phyloP scores from a whole-genome alignment of 2,329 filamentous ascomycete species.

The Cyphellophora attinorum region DNA sequence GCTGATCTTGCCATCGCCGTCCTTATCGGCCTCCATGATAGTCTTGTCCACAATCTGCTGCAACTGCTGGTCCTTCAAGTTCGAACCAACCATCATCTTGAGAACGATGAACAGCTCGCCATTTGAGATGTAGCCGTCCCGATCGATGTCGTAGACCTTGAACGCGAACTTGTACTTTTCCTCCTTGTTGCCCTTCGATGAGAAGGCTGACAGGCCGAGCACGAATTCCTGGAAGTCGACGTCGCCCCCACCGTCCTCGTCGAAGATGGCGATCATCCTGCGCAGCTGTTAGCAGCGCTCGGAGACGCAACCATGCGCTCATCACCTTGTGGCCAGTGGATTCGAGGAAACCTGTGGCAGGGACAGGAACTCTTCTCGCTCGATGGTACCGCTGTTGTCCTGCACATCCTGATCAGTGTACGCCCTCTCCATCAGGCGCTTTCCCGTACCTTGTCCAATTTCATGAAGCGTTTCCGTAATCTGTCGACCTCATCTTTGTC shows the following conservation, averaged over 20 bases:
- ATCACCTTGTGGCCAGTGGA: constrained; percentile 82
- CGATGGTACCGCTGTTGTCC: constrained; percentile 97
- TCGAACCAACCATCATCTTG: constrained; percentile 99
- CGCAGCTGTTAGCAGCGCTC: constrained; percentile 1
- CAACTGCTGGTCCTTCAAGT: constrained; percentile 96
- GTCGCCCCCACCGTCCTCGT: constrained; percentile 94
- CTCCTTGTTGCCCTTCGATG: constrained; percentile 96
- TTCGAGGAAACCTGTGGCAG: constrained; percentile 97
- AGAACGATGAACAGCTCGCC: constrained; percentile 98
- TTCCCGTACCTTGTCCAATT: constrained; percentile 75
- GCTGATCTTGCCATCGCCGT: constrained; percentile 94
- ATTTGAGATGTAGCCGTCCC: constrained; percentile 97
- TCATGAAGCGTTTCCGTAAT: constrained; percentile 96
- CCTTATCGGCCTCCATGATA: constrained; percentile 97
- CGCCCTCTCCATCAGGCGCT: no score
- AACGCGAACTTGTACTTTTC: constrained; percentile 97
- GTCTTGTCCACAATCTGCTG: constrained; percentile 99
- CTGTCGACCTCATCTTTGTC: constrained; percentile 95
- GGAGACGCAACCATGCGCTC: neutral
- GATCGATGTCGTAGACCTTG: constrained; percentile 99
- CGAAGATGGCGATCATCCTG: constrained; percentile 98
- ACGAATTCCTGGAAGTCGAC: constrained; percentile 99
- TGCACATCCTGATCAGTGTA: constrained; percentile 27
- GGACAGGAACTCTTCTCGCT: constrained; percentile 95
- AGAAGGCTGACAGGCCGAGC: constrained; percentile 87